Evolutionary conservation across 2,329 filamentous ascomycete species (phyloP).

Genomic region (Talaromyces pinophilus): DNA sequence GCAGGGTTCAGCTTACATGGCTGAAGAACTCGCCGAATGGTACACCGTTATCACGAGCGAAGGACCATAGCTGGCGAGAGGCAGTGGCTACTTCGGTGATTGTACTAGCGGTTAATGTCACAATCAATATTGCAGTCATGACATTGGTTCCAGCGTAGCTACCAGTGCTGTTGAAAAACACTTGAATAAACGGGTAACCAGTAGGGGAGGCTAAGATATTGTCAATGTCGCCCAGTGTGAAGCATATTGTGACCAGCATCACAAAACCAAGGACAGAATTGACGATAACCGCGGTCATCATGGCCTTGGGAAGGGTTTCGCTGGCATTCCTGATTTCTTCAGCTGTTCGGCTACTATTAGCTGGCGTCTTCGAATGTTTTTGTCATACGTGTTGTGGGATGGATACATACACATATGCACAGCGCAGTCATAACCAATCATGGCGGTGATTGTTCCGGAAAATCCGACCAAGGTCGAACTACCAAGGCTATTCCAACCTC

Average conservation of each 20-base stretch:
- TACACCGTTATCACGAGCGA: slow-evolving; percentile 47
- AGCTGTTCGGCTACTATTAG: slow-evolving; percentile 29
- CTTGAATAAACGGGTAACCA: slow-evolving; percentile 60
- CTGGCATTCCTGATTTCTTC: slow-evolving; percentile 51
- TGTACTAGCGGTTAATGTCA: slow-evolving; percentile 52
- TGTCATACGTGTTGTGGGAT: neutral
- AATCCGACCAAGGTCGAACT: slow-evolving; percentile 45
- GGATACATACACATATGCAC: slow-evolving; percentile 49
- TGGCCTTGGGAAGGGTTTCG: slow-evolving; percentile 52
- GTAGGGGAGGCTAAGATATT: slow-evolving; percentile 49
- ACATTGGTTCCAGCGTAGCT: slow-evolving; percentile 53
- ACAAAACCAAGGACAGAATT: slow-evolving; percentile 57
- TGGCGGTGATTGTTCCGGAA: slow-evolving; percentile 42
- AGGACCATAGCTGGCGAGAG: slow-evolving; percentile 59
- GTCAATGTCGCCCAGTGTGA: slow-evolving; percentile 55
- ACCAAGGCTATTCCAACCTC: slow-evolving; percentile 42
- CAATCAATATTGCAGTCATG: slow-evolving; percentile 54
- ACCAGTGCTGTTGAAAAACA: slow-evolving; percentile 56
- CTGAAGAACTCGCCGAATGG: slow-evolving; percentile 43
- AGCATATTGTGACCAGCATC: slow-evolving; percentile 58
- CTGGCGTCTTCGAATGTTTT: neutral
- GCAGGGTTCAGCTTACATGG: slow-evolving; percentile 34
- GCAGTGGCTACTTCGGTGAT: slow-evolving; percentile 60
- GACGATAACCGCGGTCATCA: slow-evolving; percentile 52
- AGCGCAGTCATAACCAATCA: slow-evolving; percentile 39